A percentile compares a stretch with the other conserved stretches of the same genome.
These are phyloP conservation scores for Gnomoniopsis sp. DNA, from an alignment of 2,329 filamentous ascomycete species.

Conservation along the genomic window DNA sequence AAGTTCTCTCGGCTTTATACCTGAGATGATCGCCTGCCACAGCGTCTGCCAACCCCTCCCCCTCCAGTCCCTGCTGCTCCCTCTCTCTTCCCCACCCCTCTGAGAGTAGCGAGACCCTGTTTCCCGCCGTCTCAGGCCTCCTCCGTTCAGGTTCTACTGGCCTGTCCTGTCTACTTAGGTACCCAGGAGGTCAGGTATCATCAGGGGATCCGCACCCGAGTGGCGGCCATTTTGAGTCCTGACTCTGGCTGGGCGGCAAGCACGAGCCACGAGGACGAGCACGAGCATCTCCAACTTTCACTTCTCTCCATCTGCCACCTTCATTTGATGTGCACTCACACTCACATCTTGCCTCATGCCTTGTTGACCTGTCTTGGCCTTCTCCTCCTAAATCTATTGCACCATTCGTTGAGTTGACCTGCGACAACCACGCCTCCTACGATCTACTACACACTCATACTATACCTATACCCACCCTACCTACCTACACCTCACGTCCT, in stretches of 20 bases:
- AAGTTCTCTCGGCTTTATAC: neutral
- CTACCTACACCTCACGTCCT: too few relatives aligned
- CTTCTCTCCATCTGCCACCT: neutral
- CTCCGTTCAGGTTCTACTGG: neutral
- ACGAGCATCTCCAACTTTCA: neutral
- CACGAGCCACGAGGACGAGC: too few relatives aligned
- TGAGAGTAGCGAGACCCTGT: neutral
- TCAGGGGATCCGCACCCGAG: neutral
- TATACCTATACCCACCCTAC: too few relatives aligned
- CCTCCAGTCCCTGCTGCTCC: too few relatives aligned
- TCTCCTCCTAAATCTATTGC: too few relatives aligned
- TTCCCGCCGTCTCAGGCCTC: neutral
- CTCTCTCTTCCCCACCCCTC: neutral
- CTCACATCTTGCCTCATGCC: neutral
- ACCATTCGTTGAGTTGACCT: neutral
- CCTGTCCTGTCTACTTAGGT: neutral
- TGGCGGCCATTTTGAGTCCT: neutral
- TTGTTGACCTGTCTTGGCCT: neutral
- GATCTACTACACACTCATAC: too few relatives aligned
- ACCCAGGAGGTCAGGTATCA: too few relatives aligned
- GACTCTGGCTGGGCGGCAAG: too few relatives aligned
- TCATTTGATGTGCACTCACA: neutral
- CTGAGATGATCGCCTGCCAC: constrained; percentile 5
- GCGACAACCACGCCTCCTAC: neutral
- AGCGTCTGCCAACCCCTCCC: too few relatives aligned